These are phyloP conservation scores for Hypericum androsaemum DNA, from an alignment of 345 rosid species.

Conservation along the genomic window DNA sequence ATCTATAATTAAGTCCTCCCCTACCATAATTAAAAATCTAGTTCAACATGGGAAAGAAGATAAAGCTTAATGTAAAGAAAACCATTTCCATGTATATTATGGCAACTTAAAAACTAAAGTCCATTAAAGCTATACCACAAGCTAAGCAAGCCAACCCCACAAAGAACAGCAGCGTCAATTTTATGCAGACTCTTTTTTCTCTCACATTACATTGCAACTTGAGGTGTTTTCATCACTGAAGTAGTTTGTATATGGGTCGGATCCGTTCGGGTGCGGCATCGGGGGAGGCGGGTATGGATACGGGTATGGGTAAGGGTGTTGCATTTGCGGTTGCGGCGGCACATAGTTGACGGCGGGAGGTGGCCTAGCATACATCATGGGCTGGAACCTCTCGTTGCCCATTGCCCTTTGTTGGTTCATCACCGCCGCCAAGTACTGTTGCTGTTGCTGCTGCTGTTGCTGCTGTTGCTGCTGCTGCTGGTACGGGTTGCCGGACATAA, in stretches of 20 bases:
- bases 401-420: slow-evolving; percentile 85
- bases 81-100: slow-evolving; percentile 46
- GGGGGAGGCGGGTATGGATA: slow-evolving; percentile 34
- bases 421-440: slow-evolving; percentile 56
- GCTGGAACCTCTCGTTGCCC: slow-evolving; percentile 85
- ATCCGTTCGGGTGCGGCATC: slow-evolving; percentile 11
- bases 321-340: slow-evolving; percentile 40
- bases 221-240: slow-evolving; percentile 89
- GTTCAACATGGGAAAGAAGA: slow-evolving; percentile 18
- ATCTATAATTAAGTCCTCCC: slow-evolving; percentile 35
- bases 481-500: slow-evolving; percentile 61
- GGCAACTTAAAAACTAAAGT: slow-evolving; percentile 23
- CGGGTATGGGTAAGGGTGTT: slow-evolving; percentile 32
- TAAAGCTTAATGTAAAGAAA: background rate
- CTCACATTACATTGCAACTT: slow-evolving; percentile 85
- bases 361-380: slow-evolving; percentile 80
- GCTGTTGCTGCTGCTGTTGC: slow-evolving; percentile 40
- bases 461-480: slow-evolving; percentile 22
- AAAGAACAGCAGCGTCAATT: background rate
- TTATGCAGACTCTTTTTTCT: background rate
- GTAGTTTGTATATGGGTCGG: slow-evolving; percentile 39
- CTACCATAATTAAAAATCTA: slow-evolving; percentile 32
- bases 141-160: slow-evolving; percentile 8
- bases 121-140: background rate
- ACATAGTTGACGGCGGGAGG: slow-evolving; percentile 75